Evolutionary conservation across 768 basidiomycete genomes (phyloP).

Genomic region (Tricholoma saponaceum): DNA sequence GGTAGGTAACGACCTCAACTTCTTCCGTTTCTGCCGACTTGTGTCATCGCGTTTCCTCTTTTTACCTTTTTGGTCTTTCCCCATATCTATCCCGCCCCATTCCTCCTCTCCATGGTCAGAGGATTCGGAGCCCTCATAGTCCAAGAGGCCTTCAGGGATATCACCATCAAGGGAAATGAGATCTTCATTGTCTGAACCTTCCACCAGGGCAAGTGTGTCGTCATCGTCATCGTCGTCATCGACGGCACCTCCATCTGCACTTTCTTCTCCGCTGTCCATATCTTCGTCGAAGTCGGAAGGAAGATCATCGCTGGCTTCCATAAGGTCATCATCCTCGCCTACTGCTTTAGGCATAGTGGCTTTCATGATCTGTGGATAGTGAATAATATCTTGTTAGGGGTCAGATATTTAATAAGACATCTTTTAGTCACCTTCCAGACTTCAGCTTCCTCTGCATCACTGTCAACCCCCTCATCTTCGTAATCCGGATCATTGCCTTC

Average conservation of each 20-base stretch:
- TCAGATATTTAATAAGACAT: background rate
- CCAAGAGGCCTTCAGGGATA: constrained; percentile 52
- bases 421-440: constrained; percentile 76
- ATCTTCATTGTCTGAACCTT: constrained; percentile 71
- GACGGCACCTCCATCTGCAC: too few species aligned
- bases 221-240: constrained; percentile 34
- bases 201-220: constrained; percentile 50
- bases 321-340: constrained; percentile 43
- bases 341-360: constrained; percentile 67
- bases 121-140: constrained; percentile 53
- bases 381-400: background rate
- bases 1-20: constrained; percentile 62
- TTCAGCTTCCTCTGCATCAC: constrained; percentile 59
- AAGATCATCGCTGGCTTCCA: constrained; percentile 34
- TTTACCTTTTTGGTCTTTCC: constrained; percentile 23
- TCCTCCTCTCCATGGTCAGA: constrained; percentile 43
- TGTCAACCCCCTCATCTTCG: constrained; percentile 39
- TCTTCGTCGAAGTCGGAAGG: constrained; percentile 27
- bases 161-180: constrained; percentile 56
- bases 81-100: constrained; percentile 47
- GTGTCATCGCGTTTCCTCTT: constrained; percentile 45
- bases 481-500: constrained; percentile 35
- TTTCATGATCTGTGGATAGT: constrained; percentile 71
- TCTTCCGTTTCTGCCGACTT: constrained; percentile 56
- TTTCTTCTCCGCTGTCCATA: constrained; percentile 28